Percentiles rank a stretch among this genome's conserved stretches.
phyloP scores from a whole-genome alignment of 2,329 filamentous ascomycete species.

The Penicillium sp. region DNA sequence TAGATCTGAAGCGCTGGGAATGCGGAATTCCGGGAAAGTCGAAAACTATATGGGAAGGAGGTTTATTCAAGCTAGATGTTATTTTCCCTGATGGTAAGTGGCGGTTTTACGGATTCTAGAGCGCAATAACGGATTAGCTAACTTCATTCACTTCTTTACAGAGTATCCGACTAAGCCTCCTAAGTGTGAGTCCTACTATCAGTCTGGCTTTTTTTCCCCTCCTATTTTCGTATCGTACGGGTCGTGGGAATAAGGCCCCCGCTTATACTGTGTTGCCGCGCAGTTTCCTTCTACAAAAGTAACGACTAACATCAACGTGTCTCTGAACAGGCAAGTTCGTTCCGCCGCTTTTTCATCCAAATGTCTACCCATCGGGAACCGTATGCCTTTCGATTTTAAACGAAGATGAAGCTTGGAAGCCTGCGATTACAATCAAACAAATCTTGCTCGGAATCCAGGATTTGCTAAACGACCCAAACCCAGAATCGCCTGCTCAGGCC shows the following conservation, averaged over 20 bases:
- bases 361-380: conserved; percentile 97
- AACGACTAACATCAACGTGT: conserved; percentile 1
- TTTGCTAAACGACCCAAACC: conserved; percentile 93
- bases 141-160: conserved; percentile 44
- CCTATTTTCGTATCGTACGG: not conserved
- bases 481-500: conserved; percentile 93
- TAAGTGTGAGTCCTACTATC: conserved; percentile 73
- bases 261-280: not conserved
- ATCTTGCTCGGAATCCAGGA: conserved; percentile 96
- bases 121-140: conserved; percentile 19
- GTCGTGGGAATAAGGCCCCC: not conserved
- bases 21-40: conserved; percentile 95
- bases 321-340: conserved; percentile 80
- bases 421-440: conserved; percentile 97
- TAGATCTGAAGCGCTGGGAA: conserved; percentile 96
- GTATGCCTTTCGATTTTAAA: conserved; percentile 97
- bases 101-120: not conserved
- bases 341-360: conserved; percentile 95
- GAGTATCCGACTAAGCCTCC: conserved; percentile 99
- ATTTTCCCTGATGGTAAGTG: conserved; percentile 86
- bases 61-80: conserved; percentile 91
- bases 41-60: conserved; percentile 98
- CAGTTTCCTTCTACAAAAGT: not conserved
- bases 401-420: conserved; percentile 98
- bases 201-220: not conserved